Conservation (phyloP, 306 rosid species). For the Malus asiatica region DNA sequence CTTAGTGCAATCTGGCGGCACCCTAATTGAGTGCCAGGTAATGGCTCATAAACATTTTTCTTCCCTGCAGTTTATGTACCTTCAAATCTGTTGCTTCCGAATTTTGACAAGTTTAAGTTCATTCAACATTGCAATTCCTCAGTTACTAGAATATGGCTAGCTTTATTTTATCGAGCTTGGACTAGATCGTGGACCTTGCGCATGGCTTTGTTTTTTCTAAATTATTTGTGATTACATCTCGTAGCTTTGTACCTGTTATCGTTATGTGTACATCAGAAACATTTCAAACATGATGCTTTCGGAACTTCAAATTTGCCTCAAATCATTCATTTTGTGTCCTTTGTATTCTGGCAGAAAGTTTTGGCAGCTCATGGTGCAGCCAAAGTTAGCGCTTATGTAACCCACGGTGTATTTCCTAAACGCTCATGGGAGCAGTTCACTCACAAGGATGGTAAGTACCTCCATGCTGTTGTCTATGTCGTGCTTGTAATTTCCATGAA, state of each 20-base stretch:
- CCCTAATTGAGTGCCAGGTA: constrained; percentile 96
- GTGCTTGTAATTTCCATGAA: neutral
- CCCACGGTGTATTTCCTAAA: constrained; percentile 91
- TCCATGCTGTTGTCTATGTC: neutral
- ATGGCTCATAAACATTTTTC: neutral
- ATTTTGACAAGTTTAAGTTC: neutral
- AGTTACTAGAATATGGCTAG: neutral
- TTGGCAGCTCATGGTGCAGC: constrained; percentile 84
- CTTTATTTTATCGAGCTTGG: neutral
- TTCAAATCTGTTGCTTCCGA: neutral
- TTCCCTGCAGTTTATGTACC: neutral
- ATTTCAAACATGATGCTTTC: neutral
- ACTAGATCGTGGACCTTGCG: neutral
- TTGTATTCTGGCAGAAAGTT: constrained; percentile 52
- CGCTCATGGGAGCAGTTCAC: constrained; percentile 71
- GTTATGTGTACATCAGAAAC: neutral
- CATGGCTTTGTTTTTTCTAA: neutral
- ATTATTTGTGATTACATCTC: neutral
- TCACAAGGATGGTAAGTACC: constrained; percentile 55
- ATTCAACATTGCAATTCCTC: neutral
- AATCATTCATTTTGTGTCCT: neutral
- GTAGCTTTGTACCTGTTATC: neutral
- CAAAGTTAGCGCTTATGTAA: constrained; percentile 85
- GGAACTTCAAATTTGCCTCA: constrained; percentile 2
- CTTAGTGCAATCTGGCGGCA: constrained; percentile 96